Percentiles rank a stretch among this genome's conserved stretches.
Conservation (phyloP, 139 green algal genomes). For the Picocystis salinarum region DNA sequence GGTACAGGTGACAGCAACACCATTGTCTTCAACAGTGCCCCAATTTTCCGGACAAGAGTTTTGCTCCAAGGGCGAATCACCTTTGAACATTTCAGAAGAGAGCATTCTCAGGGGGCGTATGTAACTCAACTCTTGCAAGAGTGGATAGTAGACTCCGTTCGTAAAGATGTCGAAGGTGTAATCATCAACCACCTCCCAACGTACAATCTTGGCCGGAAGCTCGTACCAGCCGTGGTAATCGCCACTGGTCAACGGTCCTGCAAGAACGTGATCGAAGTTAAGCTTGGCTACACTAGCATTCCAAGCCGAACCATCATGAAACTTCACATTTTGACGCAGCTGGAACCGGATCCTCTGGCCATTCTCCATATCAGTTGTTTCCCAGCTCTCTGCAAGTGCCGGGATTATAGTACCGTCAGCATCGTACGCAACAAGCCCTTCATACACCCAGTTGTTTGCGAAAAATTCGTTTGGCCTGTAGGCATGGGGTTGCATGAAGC, state of each 20-base stretch:
- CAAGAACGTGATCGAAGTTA: conserved; percentile 10
- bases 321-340: conserved; percentile 7
- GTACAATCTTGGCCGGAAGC: conserved; percentile 1
- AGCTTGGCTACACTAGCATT: conserved; percentile 11
- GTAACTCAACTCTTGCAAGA: conserved; percentile 9
- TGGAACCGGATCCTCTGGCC: conserved; percentile 6
- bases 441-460: conserved; percentile 12
- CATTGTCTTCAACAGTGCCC: background rate
- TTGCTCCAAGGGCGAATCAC: conserved; percentile 2
- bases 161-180: conserved; percentile 3
- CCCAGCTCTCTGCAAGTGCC: conserved; percentile 6
- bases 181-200: conserved; percentile 2
- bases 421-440: conserved; percentile 7
- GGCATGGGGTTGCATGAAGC: conserved; percentile 3
- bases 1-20: background rate
- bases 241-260: background rate
- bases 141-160: conserved; percentile 7
- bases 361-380: conserved; percentile 3
- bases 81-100: conserved; percentile 1
- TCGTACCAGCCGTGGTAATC: conserved; percentile 10
- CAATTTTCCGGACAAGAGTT: conserved; percentile 3
- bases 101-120: conserved; percentile 8
- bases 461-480: conserved; percentile 12
- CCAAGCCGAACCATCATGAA: conserved; percentile 6
- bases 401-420: conserved; percentile 2